A percentile compares a stretch with the other conserved stretches of the same genome.
phyloP scores from a whole-genome alignment of 495 filamentous ascomycete genomes.

The Platismatia glauca region DNA sequence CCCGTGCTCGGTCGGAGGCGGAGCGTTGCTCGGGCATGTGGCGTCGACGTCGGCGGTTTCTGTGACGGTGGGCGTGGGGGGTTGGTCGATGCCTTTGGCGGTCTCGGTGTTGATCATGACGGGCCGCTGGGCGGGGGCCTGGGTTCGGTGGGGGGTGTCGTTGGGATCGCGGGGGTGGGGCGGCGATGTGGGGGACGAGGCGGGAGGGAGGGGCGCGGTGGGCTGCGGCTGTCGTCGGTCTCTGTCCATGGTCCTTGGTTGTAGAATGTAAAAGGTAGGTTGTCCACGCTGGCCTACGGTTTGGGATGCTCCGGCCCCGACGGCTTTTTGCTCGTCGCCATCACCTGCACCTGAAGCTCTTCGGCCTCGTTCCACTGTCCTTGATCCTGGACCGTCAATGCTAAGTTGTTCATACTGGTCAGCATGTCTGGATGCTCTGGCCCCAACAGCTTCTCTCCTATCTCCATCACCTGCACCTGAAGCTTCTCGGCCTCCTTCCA shows the following conservation, averaged over 20 bases:
- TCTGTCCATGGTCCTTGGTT: neutral
- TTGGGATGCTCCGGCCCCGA: conserved; percentile 26
- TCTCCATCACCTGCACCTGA: neutral
- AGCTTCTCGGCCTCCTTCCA: neutral
- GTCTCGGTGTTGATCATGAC: too few species aligned
- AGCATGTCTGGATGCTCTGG: neutral
- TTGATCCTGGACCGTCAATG: conserved; percentile 13
- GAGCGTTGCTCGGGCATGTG: too few species aligned
- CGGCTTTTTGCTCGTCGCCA: conserved; percentile 25
- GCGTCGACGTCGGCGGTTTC: too few species aligned
- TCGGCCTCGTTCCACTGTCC: conserved; percentile 34
- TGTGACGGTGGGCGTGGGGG: too few species aligned
- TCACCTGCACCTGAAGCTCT: conserved; percentile 17
- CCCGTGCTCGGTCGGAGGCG: too few species aligned
- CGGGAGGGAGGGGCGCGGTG: too few species aligned
- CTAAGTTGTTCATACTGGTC: neutral
- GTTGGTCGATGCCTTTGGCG: too few species aligned
- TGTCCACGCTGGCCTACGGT: conserved; percentile 27
- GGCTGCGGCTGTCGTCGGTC: too few species aligned
- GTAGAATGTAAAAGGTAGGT: conserved; percentile 15
- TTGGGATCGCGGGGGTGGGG: too few species aligned
- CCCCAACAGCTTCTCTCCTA: neutral
- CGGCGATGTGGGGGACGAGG: too few species aligned
- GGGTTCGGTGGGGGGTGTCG: too few species aligned
- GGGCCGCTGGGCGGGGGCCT: too few species aligned